Percentiles rank a stretch among this genome's conserved stretches.
Conservation (phyloP, 1,284 basidiomycete species). For the Melampsora larici-populina region DNA sequence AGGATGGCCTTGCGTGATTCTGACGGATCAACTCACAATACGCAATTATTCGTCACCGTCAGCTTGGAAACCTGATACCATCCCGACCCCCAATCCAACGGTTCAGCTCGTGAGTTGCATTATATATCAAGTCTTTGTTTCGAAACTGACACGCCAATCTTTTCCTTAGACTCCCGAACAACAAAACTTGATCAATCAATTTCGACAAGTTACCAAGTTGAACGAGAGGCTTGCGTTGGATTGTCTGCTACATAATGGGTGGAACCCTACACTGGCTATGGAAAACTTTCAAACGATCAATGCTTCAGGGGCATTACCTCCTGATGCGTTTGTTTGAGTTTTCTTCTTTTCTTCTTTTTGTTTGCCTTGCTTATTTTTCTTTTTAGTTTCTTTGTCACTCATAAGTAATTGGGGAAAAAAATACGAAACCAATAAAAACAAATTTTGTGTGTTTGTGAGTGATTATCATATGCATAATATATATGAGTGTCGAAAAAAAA, state of each 20-base stretch:
- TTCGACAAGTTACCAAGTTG: constrained; percentile 69
- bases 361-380: neutral
- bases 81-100: neutral
- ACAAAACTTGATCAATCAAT: constrained; percentile 62
- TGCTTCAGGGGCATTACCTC: neutral
- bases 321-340: constrained; percentile 15
- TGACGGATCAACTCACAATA: constrained; percentile 82
- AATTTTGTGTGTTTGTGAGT: no score
- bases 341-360: neutral
- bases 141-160: neutral
- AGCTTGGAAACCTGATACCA: constrained; percentile 58
- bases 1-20: constrained; percentile 84
- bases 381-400: neutral
- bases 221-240: constrained; percentile 73
- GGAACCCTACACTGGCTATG: constrained; percentile 71
- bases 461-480: no score
- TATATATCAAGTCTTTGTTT: neutral
- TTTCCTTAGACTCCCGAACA: constrained; percentile 63
- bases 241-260: constrained; percentile 73
- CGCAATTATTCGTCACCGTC: constrained; percentile 76
- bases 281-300: constrained; percentile 69
- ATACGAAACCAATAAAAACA: no score
- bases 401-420: neutral
- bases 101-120: neutral
- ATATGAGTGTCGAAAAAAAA: no score